Conservation (phyloP, 1,284 basidiomycete species). For the Stereum hirsutum region DNA sequence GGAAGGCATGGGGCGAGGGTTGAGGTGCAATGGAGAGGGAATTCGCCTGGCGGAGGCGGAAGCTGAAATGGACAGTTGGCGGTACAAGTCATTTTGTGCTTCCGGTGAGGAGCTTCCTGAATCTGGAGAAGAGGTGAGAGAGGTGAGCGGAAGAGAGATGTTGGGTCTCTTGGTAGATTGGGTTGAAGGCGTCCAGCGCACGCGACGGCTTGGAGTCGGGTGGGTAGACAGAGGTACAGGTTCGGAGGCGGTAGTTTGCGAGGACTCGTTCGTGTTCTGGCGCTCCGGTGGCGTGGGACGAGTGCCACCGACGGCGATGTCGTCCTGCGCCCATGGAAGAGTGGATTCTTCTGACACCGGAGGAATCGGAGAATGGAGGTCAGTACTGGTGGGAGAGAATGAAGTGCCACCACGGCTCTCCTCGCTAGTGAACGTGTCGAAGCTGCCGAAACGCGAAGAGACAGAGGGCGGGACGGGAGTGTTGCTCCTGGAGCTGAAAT, state of each 20-base stretch:
- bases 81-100: too few species aligned
- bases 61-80: too few species aligned
- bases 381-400: too few species aligned
- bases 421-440: too few species aligned
- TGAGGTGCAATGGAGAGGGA: conserved; percentile 4
- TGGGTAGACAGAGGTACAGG: not conserved
- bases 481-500: conserved; percentile 12
- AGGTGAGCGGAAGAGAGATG: conserved; percentile 3
- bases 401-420: too few species aligned
- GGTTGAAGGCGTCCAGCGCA: conserved; percentile 11
- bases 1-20: conserved; percentile 12
- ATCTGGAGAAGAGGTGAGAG: conserved; percentile 1
- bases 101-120: not conserved
- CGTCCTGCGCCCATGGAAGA: not conserved
- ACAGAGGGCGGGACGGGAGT: too few species aligned
- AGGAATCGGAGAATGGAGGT: too few species aligned
- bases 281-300: not conserved
- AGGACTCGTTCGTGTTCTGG: not conserved
- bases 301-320: not conserved
- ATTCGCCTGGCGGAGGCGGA: too few species aligned
- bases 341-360: too few species aligned
- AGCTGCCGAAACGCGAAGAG: too few species aligned
- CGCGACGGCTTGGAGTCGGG: not conserved
- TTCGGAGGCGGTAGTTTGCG: not conserved
- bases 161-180: conserved; percentile 8